phyloP scores from a whole-genome alignment of 1,284 basidiomycete species.

The Pascua guehoae region DNA sequence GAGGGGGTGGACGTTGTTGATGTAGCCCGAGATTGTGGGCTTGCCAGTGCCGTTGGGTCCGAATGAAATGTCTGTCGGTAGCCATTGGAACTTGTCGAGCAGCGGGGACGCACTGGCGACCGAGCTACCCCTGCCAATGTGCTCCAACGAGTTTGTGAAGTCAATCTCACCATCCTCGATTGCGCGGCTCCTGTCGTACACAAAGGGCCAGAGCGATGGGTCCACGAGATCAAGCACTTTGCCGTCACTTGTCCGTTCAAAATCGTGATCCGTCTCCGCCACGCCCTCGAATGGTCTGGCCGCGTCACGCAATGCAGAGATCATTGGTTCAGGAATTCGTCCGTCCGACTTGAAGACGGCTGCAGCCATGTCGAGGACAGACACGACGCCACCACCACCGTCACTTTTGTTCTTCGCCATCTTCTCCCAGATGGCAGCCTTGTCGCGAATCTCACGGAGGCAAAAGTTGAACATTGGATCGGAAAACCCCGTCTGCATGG shows the following conservation, averaged over 20 bases:
- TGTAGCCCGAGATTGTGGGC: conserved; percentile 3
- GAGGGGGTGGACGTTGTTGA: conserved; percentile 11
- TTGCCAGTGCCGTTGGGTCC: background rate
- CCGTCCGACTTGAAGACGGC: conserved; percentile 4
- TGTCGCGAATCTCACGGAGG: conserved; percentile 5
- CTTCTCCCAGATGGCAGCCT: conserved; percentile 3
- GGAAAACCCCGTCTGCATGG: conserved; percentile 1
- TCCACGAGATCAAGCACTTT: conserved; percentile 11
- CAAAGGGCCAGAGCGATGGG: conserved; percentile 8
- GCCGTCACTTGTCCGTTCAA: conserved; percentile 3
- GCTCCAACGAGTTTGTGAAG: background rate
- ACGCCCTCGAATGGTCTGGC: conserved; percentile 1
- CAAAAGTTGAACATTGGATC: conserved; percentile 6
- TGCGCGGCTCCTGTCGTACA: background rate
- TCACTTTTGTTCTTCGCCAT: background rate
- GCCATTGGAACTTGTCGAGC: conserved; percentile 11
- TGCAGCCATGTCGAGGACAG: conserved; percentile 3
- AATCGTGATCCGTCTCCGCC: background rate
- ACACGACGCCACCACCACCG: background rate
- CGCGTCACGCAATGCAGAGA: background rate
- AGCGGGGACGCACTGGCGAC: too few relatives aligned
- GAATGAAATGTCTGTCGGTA: conserved; percentile 2
- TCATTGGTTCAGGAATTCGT: background rate
- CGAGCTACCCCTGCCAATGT: background rate
- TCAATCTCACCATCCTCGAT: background rate